These are phyloP conservation scores for Murraya koenigii DNA, from an alignment of 345 rosid species.

Conservation along the genomic window DNA sequence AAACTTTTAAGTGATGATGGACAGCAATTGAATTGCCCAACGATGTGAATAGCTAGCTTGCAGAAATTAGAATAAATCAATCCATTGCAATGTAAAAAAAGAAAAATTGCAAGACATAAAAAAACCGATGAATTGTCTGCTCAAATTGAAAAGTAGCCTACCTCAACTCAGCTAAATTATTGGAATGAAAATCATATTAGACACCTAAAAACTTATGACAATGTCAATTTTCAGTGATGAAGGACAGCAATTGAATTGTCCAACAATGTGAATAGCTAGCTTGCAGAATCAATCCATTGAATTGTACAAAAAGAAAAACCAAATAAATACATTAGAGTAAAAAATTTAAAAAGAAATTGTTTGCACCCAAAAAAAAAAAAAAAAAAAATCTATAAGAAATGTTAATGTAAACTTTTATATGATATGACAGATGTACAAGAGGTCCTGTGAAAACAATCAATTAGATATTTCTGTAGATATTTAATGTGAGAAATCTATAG, in stretches of 20 bases:
- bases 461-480: too few relatives aligned
- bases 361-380: too few relatives aligned
- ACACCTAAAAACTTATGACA: not conserved
- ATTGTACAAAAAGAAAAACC: too few relatives aligned
- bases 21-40: not conserved
- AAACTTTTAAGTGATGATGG: not conserved
- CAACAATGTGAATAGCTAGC: not conserved
- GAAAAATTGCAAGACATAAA: not conserved
- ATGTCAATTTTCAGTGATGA: not conserved
- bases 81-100: too few relatives aligned
- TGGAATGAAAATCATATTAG: not conserved
- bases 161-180: slow-evolving; percentile 27
- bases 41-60: not conserved
- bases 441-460: not conserved
- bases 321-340: too few relatives aligned
- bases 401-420: not conserved
- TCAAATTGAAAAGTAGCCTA: slow-evolving; percentile 93
- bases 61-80: not conserved
- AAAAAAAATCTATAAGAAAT: not conserved
- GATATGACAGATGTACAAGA: too few relatives aligned
- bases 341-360: too few relatives aligned
- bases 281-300: not conserved
- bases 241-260: not conserved
- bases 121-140: slow-evolving; percentile 67
- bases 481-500: too few relatives aligned